phyloP scores from a whole-genome alignment of 2,329 filamentous ascomycete species.

The Diaporthe velutina region DNA sequence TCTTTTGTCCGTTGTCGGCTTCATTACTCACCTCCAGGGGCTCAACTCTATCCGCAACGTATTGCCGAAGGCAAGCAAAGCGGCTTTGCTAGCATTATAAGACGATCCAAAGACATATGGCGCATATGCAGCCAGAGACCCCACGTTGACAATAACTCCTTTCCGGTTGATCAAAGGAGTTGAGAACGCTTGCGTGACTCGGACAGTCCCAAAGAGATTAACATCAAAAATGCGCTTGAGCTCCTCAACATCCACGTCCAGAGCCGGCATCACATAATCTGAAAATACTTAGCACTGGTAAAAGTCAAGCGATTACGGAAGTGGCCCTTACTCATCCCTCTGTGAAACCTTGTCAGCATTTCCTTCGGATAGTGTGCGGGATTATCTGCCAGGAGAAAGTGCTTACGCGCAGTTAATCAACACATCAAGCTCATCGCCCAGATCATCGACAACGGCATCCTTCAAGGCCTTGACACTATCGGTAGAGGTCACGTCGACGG shows the following conservation, averaged over 20 bases:
- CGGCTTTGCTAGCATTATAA: neutral
- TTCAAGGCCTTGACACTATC: neutral
- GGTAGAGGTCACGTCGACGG: neutral
- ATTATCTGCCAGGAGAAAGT: neutral
- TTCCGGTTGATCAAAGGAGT: neutral
- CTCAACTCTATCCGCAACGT: neutral
- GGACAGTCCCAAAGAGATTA: conserved; percentile 3
- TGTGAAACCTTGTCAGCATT: neutral
- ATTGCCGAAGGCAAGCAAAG: neutral
- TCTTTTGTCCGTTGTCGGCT: neutral
- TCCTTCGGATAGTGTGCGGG: neutral
- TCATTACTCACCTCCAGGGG: neutral
- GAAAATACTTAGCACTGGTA: neutral
- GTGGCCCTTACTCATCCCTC: neutral
- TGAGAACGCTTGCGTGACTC: conserved; percentile 3
- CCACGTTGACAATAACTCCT: neutral
- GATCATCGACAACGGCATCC: neutral
- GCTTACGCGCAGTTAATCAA: conserved; percentile 1
- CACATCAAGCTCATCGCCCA: neutral
- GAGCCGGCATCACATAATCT: conserved; percentile 13
- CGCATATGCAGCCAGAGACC: conserved; percentile 8
- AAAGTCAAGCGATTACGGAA: neutral
- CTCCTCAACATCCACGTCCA: conserved; percentile 6
- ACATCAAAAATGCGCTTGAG: conserved; percentile 10
- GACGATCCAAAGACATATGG: conserved; percentile 9